Base-by-base conservation (phyloP, 176 grass and related monocot species). In the Juncus inflexus region DNA sequence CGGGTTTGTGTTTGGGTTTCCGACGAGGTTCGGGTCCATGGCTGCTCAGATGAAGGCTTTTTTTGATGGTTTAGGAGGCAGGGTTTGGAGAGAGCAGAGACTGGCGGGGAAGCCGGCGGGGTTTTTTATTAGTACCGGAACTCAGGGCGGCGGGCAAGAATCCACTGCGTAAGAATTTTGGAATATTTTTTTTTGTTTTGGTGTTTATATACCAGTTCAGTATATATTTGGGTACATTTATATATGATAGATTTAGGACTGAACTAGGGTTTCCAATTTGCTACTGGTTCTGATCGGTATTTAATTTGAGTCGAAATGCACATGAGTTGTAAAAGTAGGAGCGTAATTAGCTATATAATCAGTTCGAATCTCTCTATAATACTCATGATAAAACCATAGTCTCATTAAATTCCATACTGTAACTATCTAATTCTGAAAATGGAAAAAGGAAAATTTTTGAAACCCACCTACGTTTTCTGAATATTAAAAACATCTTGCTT, bases 1-100 rank as follows among this genome's bases (percentile, higher is more conserved):
- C 42, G 75, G 64, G 0, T 42, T 86, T 50, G 57, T 86, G 69
- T 86, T 82, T 28, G 75, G 69, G 28, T 86, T 86, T 63, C 79
- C 75, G 4, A 58, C 83, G 7, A 49, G 78, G 14, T 86, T 58
- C 67, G 78, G 74, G 10, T 40, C 83, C 59, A 81, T 86, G 78
- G 66, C 74, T 3, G 73, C 83, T 54, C 83, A 86, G 74, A 81
- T 86, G 78, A 76, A 81, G 37, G 59, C 83, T 52, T 69, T 86
- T 60, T 86, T 86, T 61, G 83, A 86, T 58, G 78, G 78, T 8
- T 81, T 76, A 13, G 74, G 67, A 28, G 67, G 51, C 6, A 65
- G 35, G 41, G 67, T 82, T 41, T 86, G 69, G 78, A 35, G 14
- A 3, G 51, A 61, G 41, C 83, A 86, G 79, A 66, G 77, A 66